A percentile compares a stretch with the other conserved stretches of the same genome.
These are phyloP conservation scores for Colletotrichum plurivorum DNA, from an alignment of 2,329 filamentous ascomycete genomes.

Conservation along the genomic window DNA sequence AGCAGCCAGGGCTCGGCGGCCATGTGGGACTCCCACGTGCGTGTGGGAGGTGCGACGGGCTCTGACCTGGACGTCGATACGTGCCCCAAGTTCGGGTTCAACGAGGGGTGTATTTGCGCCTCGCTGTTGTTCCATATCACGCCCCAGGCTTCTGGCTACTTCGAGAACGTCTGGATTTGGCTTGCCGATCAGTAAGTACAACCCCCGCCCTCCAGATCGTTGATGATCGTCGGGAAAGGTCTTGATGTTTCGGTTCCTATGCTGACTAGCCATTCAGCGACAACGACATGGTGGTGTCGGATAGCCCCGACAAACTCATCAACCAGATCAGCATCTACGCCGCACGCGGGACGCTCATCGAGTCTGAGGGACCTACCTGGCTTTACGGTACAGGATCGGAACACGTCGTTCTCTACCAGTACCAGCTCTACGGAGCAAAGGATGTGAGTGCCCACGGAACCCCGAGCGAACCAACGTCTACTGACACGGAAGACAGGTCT, in stretches of 20 bases:
- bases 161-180: constrained; percentile 75
- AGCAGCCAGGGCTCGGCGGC: constrained; percentile 58
- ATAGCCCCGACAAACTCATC: background rate
- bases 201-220: too few relatives aligned
- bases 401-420: constrained; percentile 64
- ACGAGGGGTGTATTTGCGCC: constrained; percentile 71
- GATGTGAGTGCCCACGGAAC: constrained; percentile 48
- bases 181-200: constrained; percentile 69
- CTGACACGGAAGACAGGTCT: constrained; percentile 41
- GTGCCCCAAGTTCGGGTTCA: constrained; percentile 68
- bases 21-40: constrained; percentile 69
- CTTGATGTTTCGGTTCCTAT: too few relatives aligned
- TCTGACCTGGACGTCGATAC: constrained; percentile 74
- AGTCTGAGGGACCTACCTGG: constrained; percentile 50
- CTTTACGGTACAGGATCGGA: constrained; percentile 61
- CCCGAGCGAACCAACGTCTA: too few relatives aligned
- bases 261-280: constrained; percentile 29
- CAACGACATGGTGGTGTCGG: constrained; percentile 56
- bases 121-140: constrained; percentile 67
- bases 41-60: constrained; percentile 79
- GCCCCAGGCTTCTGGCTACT: constrained; percentile 59
- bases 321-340: constrained; percentile 51
- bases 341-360: constrained; percentile 51
- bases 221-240: too few relatives aligned
- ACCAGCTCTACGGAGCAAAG: constrained; percentile 60